A percentile compares a stretch with the other conserved stretches of the same genome.
Evolutionary conservation across 192 early-diverging fungal species (phyloP).

Genomic region (Phlyctochytrium arcticum): DNA sequence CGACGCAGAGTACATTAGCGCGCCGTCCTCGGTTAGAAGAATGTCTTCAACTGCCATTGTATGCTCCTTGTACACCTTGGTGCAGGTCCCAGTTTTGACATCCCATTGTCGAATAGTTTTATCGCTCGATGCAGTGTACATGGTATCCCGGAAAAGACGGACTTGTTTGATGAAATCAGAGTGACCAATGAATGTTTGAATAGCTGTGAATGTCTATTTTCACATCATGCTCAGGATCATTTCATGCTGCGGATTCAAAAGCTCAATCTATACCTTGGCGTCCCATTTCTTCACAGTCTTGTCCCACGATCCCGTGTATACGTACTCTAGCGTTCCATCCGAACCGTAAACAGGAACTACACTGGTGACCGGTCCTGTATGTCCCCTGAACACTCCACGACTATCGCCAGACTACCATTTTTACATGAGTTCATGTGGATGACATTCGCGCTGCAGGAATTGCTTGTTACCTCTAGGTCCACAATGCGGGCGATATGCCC

Average conservation of each 20-base stretch:
- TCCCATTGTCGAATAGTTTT: constrained; percentile 74
- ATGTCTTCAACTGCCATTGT: constrained; percentile 48
- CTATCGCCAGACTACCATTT: constrained; percentile 33
- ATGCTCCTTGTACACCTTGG: constrained; percentile 40
- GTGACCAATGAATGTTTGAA: constrained; percentile 71
- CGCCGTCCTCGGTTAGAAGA: constrained; percentile 40
- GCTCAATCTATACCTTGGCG: constrained; percentile 44
- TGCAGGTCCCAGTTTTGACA: constrained; percentile 47
- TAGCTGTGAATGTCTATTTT: constrained; percentile 54
- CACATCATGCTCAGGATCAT: not conserved
- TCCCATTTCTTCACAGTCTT: constrained; percentile 84
- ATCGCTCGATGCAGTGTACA: constrained; percentile 78
- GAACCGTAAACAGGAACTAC: constrained; percentile 29
- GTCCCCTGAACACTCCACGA: constrained; percentile 39
- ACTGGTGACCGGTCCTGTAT: constrained; percentile 55
- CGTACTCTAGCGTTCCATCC: constrained; percentile 32
- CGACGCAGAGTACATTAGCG: constrained; percentile 53
- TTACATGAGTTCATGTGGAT: not conserved
- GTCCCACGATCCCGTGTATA: constrained; percentile 91
- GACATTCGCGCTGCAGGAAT: not conserved
- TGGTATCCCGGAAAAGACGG: constrained; percentile 13
- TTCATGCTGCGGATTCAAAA: not conserved
- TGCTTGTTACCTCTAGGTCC: constrained; percentile 51
- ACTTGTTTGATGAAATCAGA: constrained; percentile 90
- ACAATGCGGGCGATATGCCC: constrained; percentile 66